Evolutionary conservation across 2,329 filamentous ascomycete genomes (phyloP).

Genomic region (Colletotrichum spaethianum): DNA sequence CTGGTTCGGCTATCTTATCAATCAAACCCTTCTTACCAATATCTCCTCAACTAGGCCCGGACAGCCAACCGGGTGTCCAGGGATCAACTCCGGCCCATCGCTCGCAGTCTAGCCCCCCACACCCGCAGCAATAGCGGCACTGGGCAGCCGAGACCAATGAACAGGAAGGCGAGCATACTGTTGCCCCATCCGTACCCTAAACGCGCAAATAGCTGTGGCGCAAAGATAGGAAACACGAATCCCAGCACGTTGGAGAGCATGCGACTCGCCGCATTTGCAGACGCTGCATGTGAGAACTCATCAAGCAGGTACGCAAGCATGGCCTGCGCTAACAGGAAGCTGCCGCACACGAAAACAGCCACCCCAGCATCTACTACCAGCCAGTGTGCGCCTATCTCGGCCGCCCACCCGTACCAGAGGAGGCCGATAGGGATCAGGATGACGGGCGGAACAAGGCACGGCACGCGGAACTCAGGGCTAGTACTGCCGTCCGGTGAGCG

Average conservation of each 20-base stretch:
- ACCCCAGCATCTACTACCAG: constrained; percentile 70
- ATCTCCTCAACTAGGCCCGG: no score
- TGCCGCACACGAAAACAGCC: constrained; percentile 66
- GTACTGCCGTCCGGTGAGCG: not conserved
- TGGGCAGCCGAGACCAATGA: constrained; percentile 12
- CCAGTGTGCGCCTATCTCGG: constrained; percentile 67
- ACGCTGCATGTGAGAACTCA: constrained; percentile 55
- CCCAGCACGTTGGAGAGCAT: constrained; percentile 67
- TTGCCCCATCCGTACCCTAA: constrained; percentile 63
- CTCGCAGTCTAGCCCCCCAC: constrained; percentile 2
- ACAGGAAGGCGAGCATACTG: constrained; percentile 57
- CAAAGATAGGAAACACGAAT: constrained; percentile 70
- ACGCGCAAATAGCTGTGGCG: constrained; percentile 53
- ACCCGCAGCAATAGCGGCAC: constrained; percentile 10
- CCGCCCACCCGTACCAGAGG: constrained; percentile 72
- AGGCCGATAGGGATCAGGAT: constrained; percentile 67
- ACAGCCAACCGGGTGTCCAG: no score
- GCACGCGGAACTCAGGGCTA: constrained; percentile 64
- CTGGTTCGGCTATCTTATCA: no score
- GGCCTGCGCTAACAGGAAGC: constrained; percentile 67
- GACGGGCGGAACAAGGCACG: constrained; percentile 68
- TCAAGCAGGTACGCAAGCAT: constrained; percentile 71
- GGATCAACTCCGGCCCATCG: not conserved
- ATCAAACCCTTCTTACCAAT: no score
- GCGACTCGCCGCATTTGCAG: constrained; percentile 65